Evolutionary conservation across 805 yeast genomes (phyloP).

Genomic region (Candida mattraensis): DNA sequence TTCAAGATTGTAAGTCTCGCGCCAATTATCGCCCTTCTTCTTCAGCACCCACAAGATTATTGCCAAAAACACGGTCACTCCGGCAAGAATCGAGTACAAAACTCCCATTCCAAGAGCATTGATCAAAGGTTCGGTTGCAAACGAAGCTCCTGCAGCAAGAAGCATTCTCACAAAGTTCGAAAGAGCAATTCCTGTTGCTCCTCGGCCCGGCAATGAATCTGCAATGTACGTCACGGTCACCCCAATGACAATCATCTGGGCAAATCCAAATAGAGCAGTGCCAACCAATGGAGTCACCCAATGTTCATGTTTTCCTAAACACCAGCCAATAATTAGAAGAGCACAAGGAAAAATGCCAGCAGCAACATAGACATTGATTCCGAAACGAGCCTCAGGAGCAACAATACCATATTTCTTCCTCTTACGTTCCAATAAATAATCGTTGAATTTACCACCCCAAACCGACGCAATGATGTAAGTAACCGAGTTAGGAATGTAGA

Average conservation of each 20-base stretch:
- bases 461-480: conserved; percentile 74
- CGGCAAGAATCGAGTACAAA: conserved; percentile 64
- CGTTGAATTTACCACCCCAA: conserved; percentile 82
- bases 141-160: conserved; percentile 75
- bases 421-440: conserved; percentile 50
- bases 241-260: conserved; percentile 82
- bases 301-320: conserved; percentile 58
- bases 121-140: conserved; percentile 69
- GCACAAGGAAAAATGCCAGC: conserved; percentile 62
- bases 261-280: conserved; percentile 77
- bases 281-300: conserved; percentile 86
- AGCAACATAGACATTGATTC: conserved; percentile 70
- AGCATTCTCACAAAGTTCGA: conserved; percentile 74
- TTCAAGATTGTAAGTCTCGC: conserved; percentile 62
- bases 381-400: conserved; percentile 76
- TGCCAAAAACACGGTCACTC: conserved; percentile 48
- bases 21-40: conserved; percentile 56
- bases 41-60: conserved; percentile 47
- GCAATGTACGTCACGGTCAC: conserved; percentile 78
- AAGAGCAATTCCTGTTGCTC: conserved; percentile 86
- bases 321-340: conserved; percentile 79
- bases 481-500: conserved; percentile 81
- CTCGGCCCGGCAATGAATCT: conserved; percentile 82
- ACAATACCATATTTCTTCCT: conserved; percentile 60
- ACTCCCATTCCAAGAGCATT: conserved; percentile 71